Evolutionary conservation across 2,329 filamentous ascomycete genomes (phyloP).

Genomic region (Fusarium bulbicola): DNA sequence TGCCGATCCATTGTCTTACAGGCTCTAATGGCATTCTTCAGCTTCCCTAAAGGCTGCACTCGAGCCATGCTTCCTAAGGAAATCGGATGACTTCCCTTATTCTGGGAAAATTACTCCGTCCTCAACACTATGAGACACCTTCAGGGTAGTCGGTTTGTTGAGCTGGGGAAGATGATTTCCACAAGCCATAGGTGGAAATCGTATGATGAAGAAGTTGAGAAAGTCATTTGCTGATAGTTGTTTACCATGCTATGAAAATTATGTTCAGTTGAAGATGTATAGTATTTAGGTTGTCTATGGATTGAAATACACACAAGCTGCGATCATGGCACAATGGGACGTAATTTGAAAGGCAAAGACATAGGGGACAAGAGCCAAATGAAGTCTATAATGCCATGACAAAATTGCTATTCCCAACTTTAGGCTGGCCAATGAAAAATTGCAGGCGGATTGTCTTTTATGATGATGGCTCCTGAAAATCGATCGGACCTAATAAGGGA

Average conservation of each 20-base stretch:
- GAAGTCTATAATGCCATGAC: neutral
- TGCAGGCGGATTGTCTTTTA: neutral
- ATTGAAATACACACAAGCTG: neutral
- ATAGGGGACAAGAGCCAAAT: neutral
- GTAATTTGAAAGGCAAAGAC: neutral
- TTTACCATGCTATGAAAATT: too few relatives aligned
- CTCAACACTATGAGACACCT: too few relatives aligned
- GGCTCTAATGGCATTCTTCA: neutral
- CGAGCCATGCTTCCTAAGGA: neutral
- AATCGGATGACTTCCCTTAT: neutral
- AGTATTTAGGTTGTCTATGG: neutral
- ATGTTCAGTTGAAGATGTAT: neutral
- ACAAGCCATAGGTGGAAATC: neutral
- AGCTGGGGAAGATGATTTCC: neutral
- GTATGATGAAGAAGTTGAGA: neutral
- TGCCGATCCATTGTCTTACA: conserved; percentile 1
- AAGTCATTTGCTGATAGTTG: neutral
- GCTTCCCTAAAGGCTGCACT: neutral
- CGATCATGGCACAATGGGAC: neutral
- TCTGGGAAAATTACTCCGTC: neutral
- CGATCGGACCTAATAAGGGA: conserved; percentile 2
- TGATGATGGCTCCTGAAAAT: conserved; percentile 17
- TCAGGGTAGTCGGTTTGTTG: neutral
- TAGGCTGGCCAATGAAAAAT: neutral
- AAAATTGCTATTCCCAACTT: neutral